Evolutionary conservation across 805 yeast genomes (phyloP), one percentile per base, ranked within the genome.

Genomic region (Monosporozyma siamensis): DNA sequence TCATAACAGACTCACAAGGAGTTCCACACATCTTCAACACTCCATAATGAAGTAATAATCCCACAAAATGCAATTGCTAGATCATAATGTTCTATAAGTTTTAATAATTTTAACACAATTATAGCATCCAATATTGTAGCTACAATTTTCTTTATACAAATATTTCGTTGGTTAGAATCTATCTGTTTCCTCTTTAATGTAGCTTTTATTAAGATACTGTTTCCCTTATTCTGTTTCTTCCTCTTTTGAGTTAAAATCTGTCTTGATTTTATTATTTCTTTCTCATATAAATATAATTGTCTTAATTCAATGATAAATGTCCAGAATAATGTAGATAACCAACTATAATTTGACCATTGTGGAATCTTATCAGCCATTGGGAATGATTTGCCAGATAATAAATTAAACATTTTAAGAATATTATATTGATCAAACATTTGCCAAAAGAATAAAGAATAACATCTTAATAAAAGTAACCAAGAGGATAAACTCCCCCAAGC

Each of bases 301-400:
- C 15, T 32, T 17, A 22, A 31, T 9, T 32, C 34, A 7, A 26
- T 2, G 9, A 26, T 20, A n/a, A 38, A 4, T 20, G 22, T 22
- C 31, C 35, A 39, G n/a, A 31, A 32, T 11, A 39, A 25, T 7
- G 29, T 30, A 12, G 29, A 25, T n/a, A 37, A 37, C 39, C 39
- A 37, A 4, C 14, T 24, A 12, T 37, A 23, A 17, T 37, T 37
- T 3, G 31, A 5, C n/a, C 14, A 7, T 5, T 11, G 20, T 24
- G 39, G 39, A 15, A 37, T 37, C 2, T 4, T 25, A 17, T 15
- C 10, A 10, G 39, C 20, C 9, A 25, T 7, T 7, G 17, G 6
- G n/a, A 37, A 27, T 15, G 30, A 18, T 25, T 23, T 23, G 5
- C 18, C 7, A 22, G 15, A 6, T n/a, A 27, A 18, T 8, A 37